phyloP scores from a whole-genome alignment of 805 yeast species.

The Candida incommunis region DNA sequence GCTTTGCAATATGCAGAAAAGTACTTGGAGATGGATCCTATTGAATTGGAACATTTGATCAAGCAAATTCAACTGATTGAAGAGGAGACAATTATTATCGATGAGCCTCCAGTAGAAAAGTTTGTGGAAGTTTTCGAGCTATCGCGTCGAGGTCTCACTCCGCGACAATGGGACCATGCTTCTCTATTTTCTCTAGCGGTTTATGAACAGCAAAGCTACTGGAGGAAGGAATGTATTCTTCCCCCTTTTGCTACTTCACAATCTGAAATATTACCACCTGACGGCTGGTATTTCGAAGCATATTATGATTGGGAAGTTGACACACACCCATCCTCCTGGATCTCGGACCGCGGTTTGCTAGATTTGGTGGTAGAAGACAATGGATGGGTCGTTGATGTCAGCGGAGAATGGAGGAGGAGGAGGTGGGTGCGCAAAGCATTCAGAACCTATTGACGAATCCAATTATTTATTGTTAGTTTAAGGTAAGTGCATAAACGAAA shows the following conservation, averaged over 20 bases:
- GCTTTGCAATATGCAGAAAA: background rate
- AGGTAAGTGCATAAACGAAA: no score
- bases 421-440: conserved; percentile 3
- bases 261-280: conserved; percentile 39
- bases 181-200: conserved; percentile 31
- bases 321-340: conserved; percentile 30
- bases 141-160: conserved; percentile 36
- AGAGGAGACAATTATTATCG: conserved; percentile 38
- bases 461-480: no score
- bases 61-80: conserved; percentile 13
- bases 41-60: background rate
- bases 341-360: conserved; percentile 25
- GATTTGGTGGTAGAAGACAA: conserved; percentile 5
- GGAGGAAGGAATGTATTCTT: conserved; percentile 29
- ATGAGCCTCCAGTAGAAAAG: conserved; percentile 41
- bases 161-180: conserved; percentile 37
- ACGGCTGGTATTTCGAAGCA: conserved; percentile 45
- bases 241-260: conserved; percentile 44
- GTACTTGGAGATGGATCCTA: background rate
- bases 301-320: conserved; percentile 40
- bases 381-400: conserved; percentile 4
- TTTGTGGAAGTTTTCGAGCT: conserved; percentile 51
- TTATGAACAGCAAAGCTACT: conserved; percentile 33
- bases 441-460: background rate
- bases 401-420: conserved; percentile 5